Percentiles rank a stretch among this genome's conserved stretches.
These are phyloP conservation scores for Aphanomyces euteiches DNA, from an alignment of 352 stramenopile species.

Conservation along the genomic window DNA sequence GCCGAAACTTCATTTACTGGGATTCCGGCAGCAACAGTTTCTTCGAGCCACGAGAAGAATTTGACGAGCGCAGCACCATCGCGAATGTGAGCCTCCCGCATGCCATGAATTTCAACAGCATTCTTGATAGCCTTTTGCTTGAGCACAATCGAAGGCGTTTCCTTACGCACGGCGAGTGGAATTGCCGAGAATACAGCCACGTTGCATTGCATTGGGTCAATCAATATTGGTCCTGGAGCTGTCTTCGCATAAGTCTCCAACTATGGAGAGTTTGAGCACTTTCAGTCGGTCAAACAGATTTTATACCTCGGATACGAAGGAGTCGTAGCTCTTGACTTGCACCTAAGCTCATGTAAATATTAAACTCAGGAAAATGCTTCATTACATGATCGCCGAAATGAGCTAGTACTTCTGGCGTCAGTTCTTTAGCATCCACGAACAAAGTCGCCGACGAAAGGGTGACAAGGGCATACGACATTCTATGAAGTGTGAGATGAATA, in stretches of 20 bases:
- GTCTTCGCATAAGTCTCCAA: conserved; percentile 47
- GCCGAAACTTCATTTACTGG: conserved; percentile 81
- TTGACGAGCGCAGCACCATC: conserved; percentile 93
- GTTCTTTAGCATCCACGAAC: conserved; percentile 86
- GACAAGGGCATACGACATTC: conserved; percentile 92
- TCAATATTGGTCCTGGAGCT: conserved; percentile 60
- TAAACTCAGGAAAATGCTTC: not conserved
- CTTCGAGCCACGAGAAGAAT: conserved; percentile 93
- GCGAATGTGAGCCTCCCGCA: conserved; percentile 92
- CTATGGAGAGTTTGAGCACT: conserved; percentile 9
- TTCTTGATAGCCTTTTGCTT: conserved; percentile 92
- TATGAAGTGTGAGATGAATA: conserved; percentile 27
- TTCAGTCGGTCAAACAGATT: too few species aligned
- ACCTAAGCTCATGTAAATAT: conserved; percentile 4
- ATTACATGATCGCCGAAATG: conserved; percentile 24
- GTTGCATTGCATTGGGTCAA: conserved; percentile 82
- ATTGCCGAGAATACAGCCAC: conserved; percentile 79
- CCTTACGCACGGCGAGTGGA: conserved; percentile 61
- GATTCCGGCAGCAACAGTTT: conserved; percentile 51
- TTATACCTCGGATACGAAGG: conserved; percentile 45
- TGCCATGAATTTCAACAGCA: conserved; percentile 91
- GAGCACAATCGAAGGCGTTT: conserved; percentile 75
- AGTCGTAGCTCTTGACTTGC: conserved; percentile 35
- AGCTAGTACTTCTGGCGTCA: conserved; percentile 43
- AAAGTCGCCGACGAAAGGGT: conserved; percentile 84